These are phyloP conservation scores for Brasilioporus rufonigricans DNA, from an alignment of 768 basidiomycete genomes.

Conservation along the genomic window DNA sequence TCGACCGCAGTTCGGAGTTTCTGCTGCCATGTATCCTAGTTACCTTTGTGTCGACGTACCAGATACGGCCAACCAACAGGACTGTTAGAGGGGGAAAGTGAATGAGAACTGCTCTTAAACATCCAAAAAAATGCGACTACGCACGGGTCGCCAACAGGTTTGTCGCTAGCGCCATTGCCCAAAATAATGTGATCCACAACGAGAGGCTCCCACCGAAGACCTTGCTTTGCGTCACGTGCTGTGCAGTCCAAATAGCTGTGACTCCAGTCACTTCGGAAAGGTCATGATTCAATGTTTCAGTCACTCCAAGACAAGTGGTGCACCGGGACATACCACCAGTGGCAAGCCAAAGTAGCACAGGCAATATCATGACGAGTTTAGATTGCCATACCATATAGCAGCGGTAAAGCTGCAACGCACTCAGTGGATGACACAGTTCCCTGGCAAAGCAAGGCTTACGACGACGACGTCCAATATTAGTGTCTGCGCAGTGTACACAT, in stretches of 20 bases:
- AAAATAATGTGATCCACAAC: constrained; percentile 8
- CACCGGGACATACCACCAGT: neutral
- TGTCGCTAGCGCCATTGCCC: constrained; percentile 1
- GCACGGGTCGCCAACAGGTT: constrained; percentile 11
- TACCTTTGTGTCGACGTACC: neutral
- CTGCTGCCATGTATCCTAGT: neutral
- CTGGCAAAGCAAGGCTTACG: neutral
- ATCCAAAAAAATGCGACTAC: neutral
- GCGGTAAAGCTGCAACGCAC: constrained; percentile 8
- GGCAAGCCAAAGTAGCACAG: constrained; percentile 4
- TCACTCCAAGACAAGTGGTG: neutral
- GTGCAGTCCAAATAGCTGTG: neutral
- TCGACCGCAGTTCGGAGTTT: neutral
- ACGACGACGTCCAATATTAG: constrained; percentile 7
- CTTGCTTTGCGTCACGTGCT: neutral
- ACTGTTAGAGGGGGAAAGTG: neutral
- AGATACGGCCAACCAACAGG: constrained; percentile 4
- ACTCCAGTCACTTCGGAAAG: constrained; percentile 7
- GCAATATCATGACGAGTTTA: constrained; percentile 4
- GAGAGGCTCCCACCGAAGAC: constrained; percentile 4
- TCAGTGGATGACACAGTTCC: neutral
- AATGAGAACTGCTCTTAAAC: neutral
- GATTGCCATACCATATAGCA: constrained; percentile 9
- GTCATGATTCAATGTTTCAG: neutral
- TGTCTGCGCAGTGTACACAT: constrained; percentile 9